Conservation (phyloP, 1,139 yeast genomes). For the Geotrichum carabidarum region DNA sequence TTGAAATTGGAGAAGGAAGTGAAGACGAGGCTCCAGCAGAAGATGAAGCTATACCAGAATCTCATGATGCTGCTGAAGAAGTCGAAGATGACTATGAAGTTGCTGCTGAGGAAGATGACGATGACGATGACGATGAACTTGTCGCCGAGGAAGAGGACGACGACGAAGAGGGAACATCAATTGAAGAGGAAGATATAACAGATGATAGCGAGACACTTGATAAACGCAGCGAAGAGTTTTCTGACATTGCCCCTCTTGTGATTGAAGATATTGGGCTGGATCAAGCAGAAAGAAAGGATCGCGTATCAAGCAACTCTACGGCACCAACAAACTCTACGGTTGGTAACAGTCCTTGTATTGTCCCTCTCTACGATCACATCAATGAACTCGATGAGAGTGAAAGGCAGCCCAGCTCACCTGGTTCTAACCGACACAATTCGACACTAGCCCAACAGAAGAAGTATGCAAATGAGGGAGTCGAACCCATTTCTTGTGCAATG, state of each 20-base stretch:
- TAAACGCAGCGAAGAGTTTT: neutral
- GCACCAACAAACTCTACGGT: too few relatives aligned
- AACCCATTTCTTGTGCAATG: constrained; percentile 15
- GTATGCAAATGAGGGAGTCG: constrained; percentile 7
- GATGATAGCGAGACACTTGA: neutral
- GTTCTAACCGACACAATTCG: neutral
- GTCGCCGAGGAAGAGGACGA: neutral
- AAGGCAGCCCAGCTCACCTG: constrained; percentile 3
- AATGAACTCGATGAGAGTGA: constrained; percentile 11
- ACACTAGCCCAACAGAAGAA: neutral
- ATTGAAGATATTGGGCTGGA: too few relatives aligned
- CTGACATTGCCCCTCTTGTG: too few relatives aligned
- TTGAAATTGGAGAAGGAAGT: neutral
- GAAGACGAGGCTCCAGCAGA: neutral
- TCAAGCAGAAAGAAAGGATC: too few relatives aligned
- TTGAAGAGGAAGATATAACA: neutral
- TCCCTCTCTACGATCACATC: neutral
- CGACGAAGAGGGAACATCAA: neutral
- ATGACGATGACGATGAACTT: constrained; percentile 4
- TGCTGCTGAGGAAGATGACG: constrained; percentile 1
- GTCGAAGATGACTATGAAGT: neutral
- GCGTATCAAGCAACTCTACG: too few relatives aligned
- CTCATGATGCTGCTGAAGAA: too few relatives aligned
- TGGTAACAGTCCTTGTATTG: neutral
- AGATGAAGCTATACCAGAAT: neutral